Evolutionary conservation across 2,329 filamentous ascomycete species (phyloP).

Genomic region (Cephalotrichum gorgonifer): DNA sequence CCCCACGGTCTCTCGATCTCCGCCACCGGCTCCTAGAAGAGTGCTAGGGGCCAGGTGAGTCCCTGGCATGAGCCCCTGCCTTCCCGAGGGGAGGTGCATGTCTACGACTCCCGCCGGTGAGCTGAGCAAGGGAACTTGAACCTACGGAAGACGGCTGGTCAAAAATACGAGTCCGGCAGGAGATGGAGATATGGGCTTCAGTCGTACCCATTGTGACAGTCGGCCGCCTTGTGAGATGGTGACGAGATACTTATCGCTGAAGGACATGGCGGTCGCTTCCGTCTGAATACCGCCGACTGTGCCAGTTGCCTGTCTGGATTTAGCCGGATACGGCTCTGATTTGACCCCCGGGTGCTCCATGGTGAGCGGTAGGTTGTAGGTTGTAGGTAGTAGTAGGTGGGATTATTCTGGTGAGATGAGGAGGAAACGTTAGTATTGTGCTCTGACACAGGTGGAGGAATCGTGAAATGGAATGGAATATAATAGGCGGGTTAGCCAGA

Average conservation of each 20-base stretch:
- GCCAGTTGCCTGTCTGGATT: conserved; percentile 47
- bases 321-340: conserved; percentile 56
- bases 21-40: conserved; percentile 71
- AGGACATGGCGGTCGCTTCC: conserved; percentile 60
- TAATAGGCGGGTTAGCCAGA: too few species aligned
- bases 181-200: background rate
- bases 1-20: conserved; percentile 70
- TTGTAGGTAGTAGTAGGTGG: too few species aligned
- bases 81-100: conserved; percentile 39
- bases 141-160: conserved; percentile 33
- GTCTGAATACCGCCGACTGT: conserved; percentile 60
- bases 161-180: background rate
- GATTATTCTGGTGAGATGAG: too few species aligned
- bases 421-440: too few species aligned
- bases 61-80: conserved; percentile 49
- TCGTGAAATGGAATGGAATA: too few species aligned
- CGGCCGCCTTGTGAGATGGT: conserved; percentile 80
- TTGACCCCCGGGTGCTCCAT: conserved; percentile 17
- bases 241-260: conserved; percentile 83
- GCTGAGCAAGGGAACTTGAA: conserved; percentile 68
- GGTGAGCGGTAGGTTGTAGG: background rate
- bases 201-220: conserved; percentile 79
- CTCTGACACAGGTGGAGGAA: too few species aligned
- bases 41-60: conserved; percentile 78
- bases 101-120: conserved; percentile 55